Conservation (phyloP, 2,329 filamentous ascomycete genomes). For the Aspergillus transmontanensis region DNA sequence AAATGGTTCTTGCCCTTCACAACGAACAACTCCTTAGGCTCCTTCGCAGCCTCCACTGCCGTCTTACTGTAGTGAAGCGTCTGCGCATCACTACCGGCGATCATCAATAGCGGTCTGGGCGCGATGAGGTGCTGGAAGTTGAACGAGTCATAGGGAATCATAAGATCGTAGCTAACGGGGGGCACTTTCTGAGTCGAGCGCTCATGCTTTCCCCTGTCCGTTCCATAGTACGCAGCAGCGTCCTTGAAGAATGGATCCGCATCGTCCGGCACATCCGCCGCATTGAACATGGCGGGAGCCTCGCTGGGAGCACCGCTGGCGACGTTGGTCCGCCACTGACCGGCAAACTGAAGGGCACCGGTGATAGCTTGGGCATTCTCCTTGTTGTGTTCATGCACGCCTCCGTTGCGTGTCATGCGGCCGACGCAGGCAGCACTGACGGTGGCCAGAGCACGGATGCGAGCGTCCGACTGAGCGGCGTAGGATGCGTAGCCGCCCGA, state of each 20-base stretch:
- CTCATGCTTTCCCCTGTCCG: conserved; percentile 20
- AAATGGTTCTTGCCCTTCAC: conserved; percentile 27
- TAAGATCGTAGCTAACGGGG: conserved; percentile 24
- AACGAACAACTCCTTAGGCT: conserved; percentile 31
- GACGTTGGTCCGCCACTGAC: conserved; percentile 15
- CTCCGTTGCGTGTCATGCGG: conserved; percentile 14
- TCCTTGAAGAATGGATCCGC: conserved; percentile 19
- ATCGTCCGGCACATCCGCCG: conserved; percentile 7
- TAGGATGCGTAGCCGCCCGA: conserved; percentile 38
- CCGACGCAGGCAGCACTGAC: conserved; percentile 37
- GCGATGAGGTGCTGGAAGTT: conserved; percentile 25
- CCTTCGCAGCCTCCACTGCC: conserved; percentile 24
- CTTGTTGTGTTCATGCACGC: neutral
- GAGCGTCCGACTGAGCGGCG: conserved; percentile 40
- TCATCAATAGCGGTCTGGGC: conserved; percentile 31
- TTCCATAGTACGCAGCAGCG: conserved; percentile 26
- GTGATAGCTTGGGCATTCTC: conserved; percentile 8
- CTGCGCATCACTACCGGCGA: conserved; percentile 26
- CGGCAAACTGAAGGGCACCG: conserved; percentile 9
- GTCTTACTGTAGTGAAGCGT: conserved; percentile 26
- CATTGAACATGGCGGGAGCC: conserved; percentile 11
- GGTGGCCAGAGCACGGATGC: conserved; percentile 43
- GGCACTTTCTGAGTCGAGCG: conserved; percentile 22
- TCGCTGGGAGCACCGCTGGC: conserved; percentile 1
- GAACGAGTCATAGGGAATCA: conserved; percentile 30